Percentiles rank a stretch among this genome's conserved stretches.
Evolutionary conservation across 345 rosid genomes (phyloP).

Genomic region (Stellera chamaejasme): DNA sequence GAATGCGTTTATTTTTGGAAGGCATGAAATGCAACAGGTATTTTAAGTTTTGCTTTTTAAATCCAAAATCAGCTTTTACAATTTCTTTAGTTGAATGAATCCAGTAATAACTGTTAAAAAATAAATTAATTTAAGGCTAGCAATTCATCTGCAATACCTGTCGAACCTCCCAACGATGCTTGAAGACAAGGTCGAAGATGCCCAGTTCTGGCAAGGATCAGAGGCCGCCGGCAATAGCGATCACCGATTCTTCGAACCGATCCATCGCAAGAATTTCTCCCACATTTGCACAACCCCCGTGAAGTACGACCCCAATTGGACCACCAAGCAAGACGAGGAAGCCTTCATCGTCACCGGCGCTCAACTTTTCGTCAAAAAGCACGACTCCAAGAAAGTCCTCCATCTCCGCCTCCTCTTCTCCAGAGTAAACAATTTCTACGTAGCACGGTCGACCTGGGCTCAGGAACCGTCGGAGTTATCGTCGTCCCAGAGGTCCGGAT

Average conservation of each 20-base stretch:
- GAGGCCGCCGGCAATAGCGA: constrained; percentile 24
- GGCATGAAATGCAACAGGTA: constrained; percentile 94
- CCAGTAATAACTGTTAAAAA: no score
- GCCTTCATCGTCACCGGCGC: constrained; percentile 88
- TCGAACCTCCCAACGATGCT: constrained; percentile 42
- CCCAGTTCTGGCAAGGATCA: constrained; percentile 55
- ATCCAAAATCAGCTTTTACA: neutral
- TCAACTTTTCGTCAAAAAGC: constrained; percentile 65
- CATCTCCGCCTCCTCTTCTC: constrained; percentile 71
- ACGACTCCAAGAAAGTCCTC: constrained; percentile 56
- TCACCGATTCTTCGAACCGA: constrained; percentile 42
- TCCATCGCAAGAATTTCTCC: constrained; percentile 53
- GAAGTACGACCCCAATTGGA: constrained; percentile 51
- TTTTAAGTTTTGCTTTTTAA: no score
- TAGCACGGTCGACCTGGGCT: constrained; percentile 55
- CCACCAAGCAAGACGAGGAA: constrained; percentile 15
- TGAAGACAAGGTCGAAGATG: constrained; percentile 42
- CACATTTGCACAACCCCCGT: constrained; percentile 74
- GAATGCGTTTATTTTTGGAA: constrained; percentile 79
- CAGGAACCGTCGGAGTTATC: constrained; percentile 36
- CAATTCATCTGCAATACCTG: constrained; percentile 71
- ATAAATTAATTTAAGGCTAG: constrained; percentile 32
- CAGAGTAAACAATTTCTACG: constrained; percentile 31
- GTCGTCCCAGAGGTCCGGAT: constrained; percentile 46
- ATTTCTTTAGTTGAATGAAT: neutral